A percentile compares a stretch with the other conserved stretches of the same genome.
Conservation (phyloP, 345 rosid species). For the Carallia brachiata region DNA sequence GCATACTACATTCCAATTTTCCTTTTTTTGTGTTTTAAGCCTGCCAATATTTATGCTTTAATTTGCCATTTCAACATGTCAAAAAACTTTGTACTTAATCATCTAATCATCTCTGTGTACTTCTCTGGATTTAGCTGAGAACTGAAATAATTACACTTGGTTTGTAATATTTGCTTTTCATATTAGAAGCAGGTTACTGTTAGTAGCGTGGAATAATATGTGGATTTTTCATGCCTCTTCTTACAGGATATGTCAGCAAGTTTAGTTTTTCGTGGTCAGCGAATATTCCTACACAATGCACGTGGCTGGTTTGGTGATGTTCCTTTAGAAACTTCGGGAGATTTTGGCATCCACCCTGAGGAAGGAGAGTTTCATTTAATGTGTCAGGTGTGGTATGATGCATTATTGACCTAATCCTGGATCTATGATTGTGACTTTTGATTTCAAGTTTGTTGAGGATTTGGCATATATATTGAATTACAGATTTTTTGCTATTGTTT, state of each 20-base stretch:
- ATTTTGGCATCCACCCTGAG: constrained; percentile 96
- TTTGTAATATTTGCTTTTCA: background rate
- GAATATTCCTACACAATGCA: constrained; percentile 84
- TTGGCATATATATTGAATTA: background rate
- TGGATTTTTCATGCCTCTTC: constrained; percentile 3
- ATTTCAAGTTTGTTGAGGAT: constrained; percentile 4
- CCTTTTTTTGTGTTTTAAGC: background rate
- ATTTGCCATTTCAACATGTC: background rate
- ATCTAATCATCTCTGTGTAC: too few relatives aligned
- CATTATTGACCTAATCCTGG: background rate
- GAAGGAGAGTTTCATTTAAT: constrained; percentile 97
- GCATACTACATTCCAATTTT: background rate
- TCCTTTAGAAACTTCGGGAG: constrained; percentile 98
- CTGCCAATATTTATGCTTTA: background rate
- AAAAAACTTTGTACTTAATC: background rate
- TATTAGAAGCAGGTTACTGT: constrained; percentile 1
- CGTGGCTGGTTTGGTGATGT: constrained; percentile 91
- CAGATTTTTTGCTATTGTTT: background rate
- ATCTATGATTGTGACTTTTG: background rate
- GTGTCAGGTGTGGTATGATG: constrained; percentile 74
- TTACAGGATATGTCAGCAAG: constrained; percentile 80
- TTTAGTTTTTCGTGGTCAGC: constrained; percentile 88
- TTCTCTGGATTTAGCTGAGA: background rate
- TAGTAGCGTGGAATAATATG: constrained; percentile 2
- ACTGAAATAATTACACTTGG: background rate